Evolutionary conservation across 805 yeast species (phyloP), one percentile per base, ranked within the genome.

Genomic region (Pichia heedii): DNA sequence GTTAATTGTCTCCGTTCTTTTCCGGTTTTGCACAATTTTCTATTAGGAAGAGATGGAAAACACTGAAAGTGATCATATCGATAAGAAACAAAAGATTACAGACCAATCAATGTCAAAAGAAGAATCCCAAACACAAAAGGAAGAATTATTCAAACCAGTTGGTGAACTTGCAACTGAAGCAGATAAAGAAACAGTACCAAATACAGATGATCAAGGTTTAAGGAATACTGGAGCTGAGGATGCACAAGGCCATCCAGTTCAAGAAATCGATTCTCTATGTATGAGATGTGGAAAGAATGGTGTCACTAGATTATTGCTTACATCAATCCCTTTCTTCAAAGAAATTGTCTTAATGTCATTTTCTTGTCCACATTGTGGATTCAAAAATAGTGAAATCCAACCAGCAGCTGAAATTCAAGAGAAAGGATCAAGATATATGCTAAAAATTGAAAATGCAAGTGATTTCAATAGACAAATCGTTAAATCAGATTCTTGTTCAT

Each of bases 241-340:
- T 60, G 81, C 83, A 10, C 81, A 79, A 61, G 96, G 96, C 5
- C 93, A 87, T 53, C 95, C 96, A 2, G 95, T 93, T 18, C 97
- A 89, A 61, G 97, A 93, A 62, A 77, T 93, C 50, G 90, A 90
- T 59, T 87, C 97, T 9, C 67, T 93, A 33, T 93, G 99, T 69
- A 89, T 93, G 96, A 86, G 85, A 69, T 93, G 99, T 65, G 84
- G 81, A 50, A 69, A 90, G 52, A 74, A 77, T 45, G 99, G 99
- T 46, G 70, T 70, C 42, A 93, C 98, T 5, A 69, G 94, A 52
- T 62, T 93, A 61, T 69, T 93, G 36, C 69, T 93, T 55, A 93
- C 99, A 13, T 72, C 79, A 42, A 93, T 93, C 54, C 99, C 99
- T 18, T 87, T 70, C 56, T 93, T 93, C 67, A 71, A 89, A 50